phyloP scores from a whole-genome alignment of 2,329 filamentous ascomycete species.

The Phyllosticta ampelicida region DNA sequence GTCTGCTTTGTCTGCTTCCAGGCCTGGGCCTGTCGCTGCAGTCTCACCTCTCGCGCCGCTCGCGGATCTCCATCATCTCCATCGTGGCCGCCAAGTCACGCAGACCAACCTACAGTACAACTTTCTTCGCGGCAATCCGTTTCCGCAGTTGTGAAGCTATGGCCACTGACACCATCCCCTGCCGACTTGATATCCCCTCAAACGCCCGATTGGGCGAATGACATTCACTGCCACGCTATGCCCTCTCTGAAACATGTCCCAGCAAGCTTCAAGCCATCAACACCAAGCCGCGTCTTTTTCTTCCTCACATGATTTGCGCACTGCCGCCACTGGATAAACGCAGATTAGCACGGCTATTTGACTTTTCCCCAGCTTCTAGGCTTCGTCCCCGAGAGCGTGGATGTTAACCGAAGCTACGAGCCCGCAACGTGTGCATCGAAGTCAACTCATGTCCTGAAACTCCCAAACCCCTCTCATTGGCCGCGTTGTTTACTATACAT shows the following conservation, averaged over 20 bases:
- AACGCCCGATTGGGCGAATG: conserved; percentile 31
- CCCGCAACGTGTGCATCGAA: background rate
- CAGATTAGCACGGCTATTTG: background rate
- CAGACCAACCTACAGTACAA: too few species aligned
- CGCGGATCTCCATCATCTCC: background rate
- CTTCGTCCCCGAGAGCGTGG: background rate
- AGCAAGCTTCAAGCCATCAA: background rate
- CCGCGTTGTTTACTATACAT: background rate
- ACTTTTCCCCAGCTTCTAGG: background rate
- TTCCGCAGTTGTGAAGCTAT: conserved; percentile 10
- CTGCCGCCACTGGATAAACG: background rate
- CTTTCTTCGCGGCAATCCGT: conserved; percentile 1
- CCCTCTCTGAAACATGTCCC: background rate
- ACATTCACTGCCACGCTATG: conserved; percentile 55
- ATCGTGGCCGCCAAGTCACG: background rate
- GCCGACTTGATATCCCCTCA: background rate
- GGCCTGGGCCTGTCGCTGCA: background rate
- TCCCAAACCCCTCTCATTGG: background rate
- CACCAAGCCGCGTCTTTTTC: background rate
- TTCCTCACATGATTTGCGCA: background rate
- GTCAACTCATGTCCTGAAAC: background rate
- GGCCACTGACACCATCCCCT: conserved; percentile 8
- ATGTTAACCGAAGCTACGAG: background rate
- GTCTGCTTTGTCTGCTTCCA: background rate
- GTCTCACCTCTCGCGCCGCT: background rate